Conservation (phyloP, 306 rosid species). For the Citrullus amarus region DNA sequence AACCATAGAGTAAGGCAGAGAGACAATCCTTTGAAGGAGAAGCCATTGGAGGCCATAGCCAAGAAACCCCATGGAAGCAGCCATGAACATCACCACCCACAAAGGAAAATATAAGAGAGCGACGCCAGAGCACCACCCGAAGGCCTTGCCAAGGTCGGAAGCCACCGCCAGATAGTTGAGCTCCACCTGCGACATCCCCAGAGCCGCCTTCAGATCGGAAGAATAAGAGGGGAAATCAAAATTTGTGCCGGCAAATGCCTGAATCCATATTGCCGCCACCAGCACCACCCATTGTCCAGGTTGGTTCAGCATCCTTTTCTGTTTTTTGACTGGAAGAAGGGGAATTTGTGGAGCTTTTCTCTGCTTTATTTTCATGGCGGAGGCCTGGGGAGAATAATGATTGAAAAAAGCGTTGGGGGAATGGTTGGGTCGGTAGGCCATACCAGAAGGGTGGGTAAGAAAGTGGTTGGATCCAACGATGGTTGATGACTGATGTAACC, state of each 20-base stretch:
- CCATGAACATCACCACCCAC: slow-evolving; percentile 47
- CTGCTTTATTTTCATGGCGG: not conserved
- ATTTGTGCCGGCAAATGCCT: slow-evolving; percentile 83
- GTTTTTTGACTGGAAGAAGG: not conserved
- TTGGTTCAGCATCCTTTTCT: slow-evolving; percentile 47
- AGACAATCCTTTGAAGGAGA: slow-evolving; percentile 29
- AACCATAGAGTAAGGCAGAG: slow-evolving; percentile 73
- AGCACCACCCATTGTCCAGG: slow-evolving; percentile 79
- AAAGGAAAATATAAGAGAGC: slow-evolving; percentile 53
- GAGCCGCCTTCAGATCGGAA: slow-evolving; percentile 46
- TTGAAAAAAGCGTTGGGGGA: not conserved
- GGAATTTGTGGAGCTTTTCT: not conserved
- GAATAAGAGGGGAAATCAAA: slow-evolving; percentile 89
- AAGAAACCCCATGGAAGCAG: slow-evolving; percentile 64
- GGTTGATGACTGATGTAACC: not conserved
- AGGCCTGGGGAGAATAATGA: not conserved
- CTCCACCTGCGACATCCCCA: slow-evolving; percentile 64
- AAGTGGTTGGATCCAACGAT: not conserved
- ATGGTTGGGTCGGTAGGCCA: not conserved
- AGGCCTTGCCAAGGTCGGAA: slow-evolving; percentile 71
- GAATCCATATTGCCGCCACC: slow-evolving; percentile 83
- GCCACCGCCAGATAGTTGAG: slow-evolving; percentile 70
- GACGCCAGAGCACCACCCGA: slow-evolving; percentile 89
- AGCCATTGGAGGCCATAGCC: slow-evolving; percentile 93
- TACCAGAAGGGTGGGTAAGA: not conserved